A percentile compares a stretch with the other conserved stretches of the same genome.
These are phyloP conservation scores for Xanthoparmelia taractica DNA, from an alignment of 495 filamentous ascomycete species.

Conservation along the genomic window DNA sequence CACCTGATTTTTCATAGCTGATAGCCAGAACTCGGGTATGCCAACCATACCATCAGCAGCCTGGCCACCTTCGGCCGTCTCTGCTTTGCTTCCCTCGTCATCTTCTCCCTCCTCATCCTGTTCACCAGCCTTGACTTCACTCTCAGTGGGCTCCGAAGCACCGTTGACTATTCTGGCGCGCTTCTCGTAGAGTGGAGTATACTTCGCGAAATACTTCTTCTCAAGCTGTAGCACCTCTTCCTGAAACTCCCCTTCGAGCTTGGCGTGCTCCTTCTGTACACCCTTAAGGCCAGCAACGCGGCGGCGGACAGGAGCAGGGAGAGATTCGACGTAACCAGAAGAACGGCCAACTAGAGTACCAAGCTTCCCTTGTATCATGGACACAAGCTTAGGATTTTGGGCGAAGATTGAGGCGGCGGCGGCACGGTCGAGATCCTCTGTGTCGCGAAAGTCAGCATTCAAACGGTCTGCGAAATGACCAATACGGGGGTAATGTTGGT, in stretches of 20 bases:
- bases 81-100: conserved; percentile 40
- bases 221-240: conserved; percentile 95
- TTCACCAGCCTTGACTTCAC: conserved; percentile 79
- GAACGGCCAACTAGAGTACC: conserved; percentile 87
- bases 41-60: conserved; percentile 55
- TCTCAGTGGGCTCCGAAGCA: conserved; percentile 70
- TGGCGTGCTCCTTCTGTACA: conserved; percentile 96
- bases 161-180: conserved; percentile 92
- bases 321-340: conserved; percentile 95
- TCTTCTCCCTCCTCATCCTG: conserved; percentile 62
- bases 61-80: conserved; percentile 32
- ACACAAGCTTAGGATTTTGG: conserved; percentile 83
- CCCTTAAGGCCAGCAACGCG: conserved; percentile 94
- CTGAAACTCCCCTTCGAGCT: conserved; percentile 96
- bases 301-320: conserved; percentile 78
- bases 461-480: not conserved
- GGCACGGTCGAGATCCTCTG: conserved; percentile 85
- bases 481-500: not conserved
- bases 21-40: conserved; percentile 99
- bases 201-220: conserved; percentile 99
- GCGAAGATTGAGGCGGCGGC: conserved; percentile 87
- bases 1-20: conserved; percentile 98
- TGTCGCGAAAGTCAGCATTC: conserved; percentile 15
- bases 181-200: conserved; percentile 94
- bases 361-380: conserved; percentile 95